These are phyloP conservation scores for Backusella luteola DNA, from an alignment of 192 early-diverging fungal species.

Conservation along the genomic window DNA sequence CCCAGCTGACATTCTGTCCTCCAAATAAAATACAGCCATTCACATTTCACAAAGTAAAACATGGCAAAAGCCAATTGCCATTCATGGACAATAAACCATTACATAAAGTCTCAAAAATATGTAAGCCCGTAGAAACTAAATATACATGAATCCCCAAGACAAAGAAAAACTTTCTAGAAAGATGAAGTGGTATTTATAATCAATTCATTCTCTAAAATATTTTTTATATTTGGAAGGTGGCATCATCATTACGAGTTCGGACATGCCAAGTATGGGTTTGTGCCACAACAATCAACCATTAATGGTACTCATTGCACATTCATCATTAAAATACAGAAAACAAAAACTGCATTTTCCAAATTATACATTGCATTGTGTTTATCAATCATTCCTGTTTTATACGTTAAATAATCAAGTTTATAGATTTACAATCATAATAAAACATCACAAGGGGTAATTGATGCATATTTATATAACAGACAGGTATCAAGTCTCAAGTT, in stretches of 20 bases:
- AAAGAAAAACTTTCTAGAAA: not conserved
- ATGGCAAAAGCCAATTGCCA: not conserved
- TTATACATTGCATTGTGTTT: too few species aligned
- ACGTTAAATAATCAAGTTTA: too few species aligned
- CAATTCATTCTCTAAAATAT: not conserved
- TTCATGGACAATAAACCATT: not conserved
- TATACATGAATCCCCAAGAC: not conserved
- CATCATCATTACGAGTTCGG: not conserved
- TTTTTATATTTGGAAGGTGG: not conserved
- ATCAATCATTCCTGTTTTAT: too few species aligned
- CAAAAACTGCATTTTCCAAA: too few species aligned
- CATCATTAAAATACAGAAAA: too few species aligned
- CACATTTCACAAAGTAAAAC: too few species aligned
- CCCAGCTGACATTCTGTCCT: not conserved
- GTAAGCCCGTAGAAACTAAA: not conserved
- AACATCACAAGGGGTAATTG: too few species aligned
- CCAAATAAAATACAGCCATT: not conserved
- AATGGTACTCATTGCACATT: too few species aligned
- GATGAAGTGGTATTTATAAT: not conserved
- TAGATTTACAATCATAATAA: too few species aligned
- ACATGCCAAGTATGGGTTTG: not conserved
- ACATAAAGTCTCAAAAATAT: not conserved
- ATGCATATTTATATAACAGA: too few species aligned
- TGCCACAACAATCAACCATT: too few species aligned
- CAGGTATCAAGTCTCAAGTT: too few species aligned